These are phyloP conservation scores for Saccharomycopsis microspora DNA, from an alignment of 805 yeast species.

Conservation along the genomic window DNA sequence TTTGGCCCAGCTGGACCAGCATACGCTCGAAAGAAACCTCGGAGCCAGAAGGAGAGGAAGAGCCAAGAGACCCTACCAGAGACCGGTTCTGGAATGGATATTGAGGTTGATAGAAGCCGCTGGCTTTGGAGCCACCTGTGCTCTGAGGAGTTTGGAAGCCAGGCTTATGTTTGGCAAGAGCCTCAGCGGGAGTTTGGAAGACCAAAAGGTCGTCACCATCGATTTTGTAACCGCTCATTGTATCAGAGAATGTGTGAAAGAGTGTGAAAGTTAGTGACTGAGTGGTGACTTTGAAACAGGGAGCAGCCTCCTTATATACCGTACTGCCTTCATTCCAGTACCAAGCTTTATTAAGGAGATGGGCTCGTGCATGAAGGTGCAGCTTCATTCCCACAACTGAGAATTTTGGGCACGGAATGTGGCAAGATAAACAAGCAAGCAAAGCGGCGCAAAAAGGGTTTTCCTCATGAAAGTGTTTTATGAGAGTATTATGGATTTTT, in stretches of 20 bases:
- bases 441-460: no score
- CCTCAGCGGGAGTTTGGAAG: conserved; percentile 17
- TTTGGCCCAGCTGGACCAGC: conserved; percentile 12
- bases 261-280: neutral
- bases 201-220: conserved; percentile 17
- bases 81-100: conserved; percentile 14
- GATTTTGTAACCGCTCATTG: conserved; percentile 16
- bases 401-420: no score
- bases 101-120: conserved; percentile 16
- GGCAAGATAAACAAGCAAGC: no score
- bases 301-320: no score
- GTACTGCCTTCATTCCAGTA: no score
- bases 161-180: conserved; percentile 14
- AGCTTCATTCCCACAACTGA: no score
- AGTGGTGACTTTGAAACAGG: neutral
- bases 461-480: no score
- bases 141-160: conserved; percentile 15
- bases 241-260: neutral
- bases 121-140: conserved; percentile 8
- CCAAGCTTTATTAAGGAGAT: no score
- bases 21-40: conserved; percentile 11
- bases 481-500: no score
- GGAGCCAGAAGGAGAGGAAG: conserved; percentile 12
- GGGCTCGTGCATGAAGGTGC: no score
- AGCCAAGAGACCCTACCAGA: conserved; percentile 11